phyloP scores from a whole-genome alignment of 345 rosid genomes.

The Citrus trifoliata region DNA sequence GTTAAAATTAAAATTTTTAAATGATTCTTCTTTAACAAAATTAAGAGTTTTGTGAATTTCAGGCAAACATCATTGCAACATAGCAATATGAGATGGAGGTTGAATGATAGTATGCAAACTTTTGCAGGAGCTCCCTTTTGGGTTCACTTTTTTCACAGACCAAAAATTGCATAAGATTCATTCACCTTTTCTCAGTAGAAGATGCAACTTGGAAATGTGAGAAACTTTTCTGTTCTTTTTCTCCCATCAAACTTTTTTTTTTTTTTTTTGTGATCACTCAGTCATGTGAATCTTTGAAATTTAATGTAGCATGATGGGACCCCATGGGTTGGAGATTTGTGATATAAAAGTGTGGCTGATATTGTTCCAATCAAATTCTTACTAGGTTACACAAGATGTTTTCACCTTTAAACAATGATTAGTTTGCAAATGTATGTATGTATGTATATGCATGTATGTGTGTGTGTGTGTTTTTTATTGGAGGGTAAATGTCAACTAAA shows the following conservation, averaged over 20 bases:
- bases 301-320: slow-evolving; percentile 16
- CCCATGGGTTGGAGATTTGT: slow-evolving; percentile 14
- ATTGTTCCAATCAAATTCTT: not conserved
- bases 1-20: too few relatives aligned
- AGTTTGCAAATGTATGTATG: not conserved
- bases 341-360: not conserved
- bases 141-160: slow-evolving; percentile 16
- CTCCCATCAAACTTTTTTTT: too few relatives aligned
- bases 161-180: slow-evolving; percentile 13
- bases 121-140: slow-evolving; percentile 5
- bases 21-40: not conserved
- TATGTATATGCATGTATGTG: too few relatives aligned
- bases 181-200: slow-evolving; percentile 1
- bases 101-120: slow-evolving; percentile 22
- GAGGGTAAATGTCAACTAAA: not conserved
- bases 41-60: slow-evolving; percentile 24
- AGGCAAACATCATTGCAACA: slow-evolving; percentile 41
- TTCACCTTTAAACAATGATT: not conserved
- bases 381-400: not conserved
- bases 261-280: not conserved
- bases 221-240: slow-evolving; percentile 6
- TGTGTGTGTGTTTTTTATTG: not conserved
- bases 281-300: slow-evolving; percentile 12
- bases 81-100: slow-evolving; percentile 30
- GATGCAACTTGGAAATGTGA: slow-evolving; percentile 25